Evolutionary conservation across 768 basidiomycete species (phyloP).

Genomic region (Rhizopogon salebrosus): DNA sequence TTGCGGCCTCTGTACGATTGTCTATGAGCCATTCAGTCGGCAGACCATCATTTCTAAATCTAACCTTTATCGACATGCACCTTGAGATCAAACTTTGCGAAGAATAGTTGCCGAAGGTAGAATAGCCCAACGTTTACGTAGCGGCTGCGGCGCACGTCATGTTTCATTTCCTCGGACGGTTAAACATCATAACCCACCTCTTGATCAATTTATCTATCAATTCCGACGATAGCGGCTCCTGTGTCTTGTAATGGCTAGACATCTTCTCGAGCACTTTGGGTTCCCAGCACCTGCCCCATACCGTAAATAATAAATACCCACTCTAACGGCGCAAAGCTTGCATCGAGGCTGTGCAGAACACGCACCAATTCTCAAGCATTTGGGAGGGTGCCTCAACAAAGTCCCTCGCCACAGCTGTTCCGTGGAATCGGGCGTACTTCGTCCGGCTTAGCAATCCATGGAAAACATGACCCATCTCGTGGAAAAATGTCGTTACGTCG

Average conservation of each 20-base stretch:
- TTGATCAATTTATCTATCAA: conserved; percentile 77
- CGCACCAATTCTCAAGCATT: conserved; percentile 88
- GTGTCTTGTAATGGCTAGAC: conserved; percentile 71
- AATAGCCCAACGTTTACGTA: conserved; percentile 82
- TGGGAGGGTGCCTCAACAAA: conserved; percentile 90
- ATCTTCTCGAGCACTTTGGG: conserved; percentile 69
- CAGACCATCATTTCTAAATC: background rate
- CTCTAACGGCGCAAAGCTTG: background rate
- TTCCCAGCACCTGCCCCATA: conserved; percentile 65
- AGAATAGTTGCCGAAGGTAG: conserved; percentile 81
- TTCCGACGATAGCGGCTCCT: conserved; percentile 64
- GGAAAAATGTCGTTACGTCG: conserved; percentile 89
- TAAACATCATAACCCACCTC: conserved; percentile 39
- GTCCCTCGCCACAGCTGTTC: conserved; percentile 73
- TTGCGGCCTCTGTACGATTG: conserved; percentile 44
- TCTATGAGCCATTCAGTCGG: background rate
- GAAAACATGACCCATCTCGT: conserved; percentile 82
- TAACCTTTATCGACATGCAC: conserved; percentile 67
- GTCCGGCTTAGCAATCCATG: conserved; percentile 67
- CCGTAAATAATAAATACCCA: background rate
- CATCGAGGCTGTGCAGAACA: background rate
- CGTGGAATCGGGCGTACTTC: conserved; percentile 74
- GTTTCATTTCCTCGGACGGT: background rate
- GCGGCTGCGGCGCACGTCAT: conserved; percentile 34
- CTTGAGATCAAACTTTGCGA: conserved; percentile 73